Evolutionary conservation across 2,329 filamentous ascomycete species (phyloP).

Genomic region (Dactylonectria macrodidyma): DNA sequence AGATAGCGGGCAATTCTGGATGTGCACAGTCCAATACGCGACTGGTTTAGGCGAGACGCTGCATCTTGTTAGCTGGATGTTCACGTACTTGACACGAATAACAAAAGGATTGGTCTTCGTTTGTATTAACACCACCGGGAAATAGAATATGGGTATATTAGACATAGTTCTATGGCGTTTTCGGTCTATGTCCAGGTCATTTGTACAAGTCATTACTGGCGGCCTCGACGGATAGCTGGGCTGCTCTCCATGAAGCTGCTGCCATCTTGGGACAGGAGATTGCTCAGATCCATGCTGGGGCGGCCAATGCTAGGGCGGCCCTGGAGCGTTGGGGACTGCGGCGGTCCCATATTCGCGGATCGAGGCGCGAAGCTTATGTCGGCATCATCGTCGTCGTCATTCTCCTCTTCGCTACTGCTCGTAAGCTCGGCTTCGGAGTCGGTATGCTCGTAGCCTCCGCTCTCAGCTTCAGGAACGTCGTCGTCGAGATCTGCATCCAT

Average conservation of each 20-base stretch:
- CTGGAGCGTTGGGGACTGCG: slow-evolving; percentile 56
- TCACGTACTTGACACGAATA: too few relatives aligned
- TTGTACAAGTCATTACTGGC: slow-evolving; percentile 40
- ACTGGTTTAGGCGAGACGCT: too few relatives aligned
- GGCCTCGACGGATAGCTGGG: slow-evolving; percentile 61
- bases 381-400: slow-evolving; percentile 48
- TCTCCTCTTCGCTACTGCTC: slow-evolving; percentile 64
- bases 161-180: slow-evolving; percentile 31
- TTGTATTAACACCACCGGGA: slow-evolving; percentile 35
- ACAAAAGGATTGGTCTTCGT: neutral
- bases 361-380: slow-evolving; percentile 59
- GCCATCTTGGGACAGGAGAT: slow-evolving; percentile 69
- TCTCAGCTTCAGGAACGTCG: slow-evolving; percentile 77
- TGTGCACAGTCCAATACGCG: too few relatives aligned
- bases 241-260: slow-evolving; percentile 71
- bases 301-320: slow-evolving; percentile 49
- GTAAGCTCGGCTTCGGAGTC: slow-evolving; percentile 78
- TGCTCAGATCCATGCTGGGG: slow-evolving; percentile 71
- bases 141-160: slow-evolving; percentile 42
- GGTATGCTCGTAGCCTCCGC: slow-evolving; percentile 81
- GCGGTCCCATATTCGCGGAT: slow-evolving; percentile 52
- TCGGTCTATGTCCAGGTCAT: slow-evolving; percentile 4
- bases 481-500: slow-evolving; percentile 81
- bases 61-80: too few relatives aligned
- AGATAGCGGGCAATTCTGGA: too few relatives aligned